A percentile compares a stretch with the other conserved stretches of the same genome.
Conservation (phyloP, 768 basidiomycete species). For the Termitomyces sp. region DNA sequence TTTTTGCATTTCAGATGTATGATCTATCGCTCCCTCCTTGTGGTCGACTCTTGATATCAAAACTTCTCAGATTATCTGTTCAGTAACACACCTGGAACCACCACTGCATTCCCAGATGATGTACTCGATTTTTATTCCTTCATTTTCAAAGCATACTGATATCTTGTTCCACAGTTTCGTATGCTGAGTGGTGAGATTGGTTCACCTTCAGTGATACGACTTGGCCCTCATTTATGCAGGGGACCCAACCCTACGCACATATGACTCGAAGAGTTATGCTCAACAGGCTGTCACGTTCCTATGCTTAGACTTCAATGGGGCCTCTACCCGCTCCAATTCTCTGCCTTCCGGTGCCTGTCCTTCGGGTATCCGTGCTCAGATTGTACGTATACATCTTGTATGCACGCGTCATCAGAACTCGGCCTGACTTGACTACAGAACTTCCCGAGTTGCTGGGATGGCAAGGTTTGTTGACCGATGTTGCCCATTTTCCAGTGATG, state of each 20-base stretch:
- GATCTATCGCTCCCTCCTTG: slow-evolving; percentile 5
- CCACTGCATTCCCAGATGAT: slow-evolving; percentile 55
- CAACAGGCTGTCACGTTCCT: slow-evolving; percentile 49
- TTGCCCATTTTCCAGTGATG: not conserved
- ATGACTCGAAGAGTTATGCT: slow-evolving; percentile 41
- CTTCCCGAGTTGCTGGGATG: slow-evolving; percentile 58
- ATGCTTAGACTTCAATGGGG: slow-evolving; percentile 47
- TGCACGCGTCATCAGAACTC: not conserved
- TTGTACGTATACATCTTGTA: slow-evolving; percentile 33
- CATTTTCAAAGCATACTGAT: slow-evolving; percentile 2
- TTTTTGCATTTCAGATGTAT: slow-evolving; percentile 28
- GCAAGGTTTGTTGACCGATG: slow-evolving; percentile 34
- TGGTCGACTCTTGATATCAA: not conserved
- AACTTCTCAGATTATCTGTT: slow-evolving; percentile 44
- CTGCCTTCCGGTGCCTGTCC: slow-evolving; percentile 41
- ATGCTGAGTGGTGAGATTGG: slow-evolving; percentile 47
- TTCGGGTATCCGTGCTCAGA: slow-evolving; percentile 48
- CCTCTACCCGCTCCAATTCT: slow-evolving; percentile 35
- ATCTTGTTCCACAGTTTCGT: slow-evolving; percentile 39
- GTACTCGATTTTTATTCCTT: slow-evolving; percentile 28
- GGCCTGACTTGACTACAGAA: slow-evolving; percentile 30
- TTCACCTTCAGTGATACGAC: not conserved
- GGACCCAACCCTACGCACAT: slow-evolving; percentile 43
- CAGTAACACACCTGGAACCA: slow-evolving; percentile 42
- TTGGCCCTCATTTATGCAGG: slow-evolving; percentile 24